Evolutionary conservation across 495 filamentous ascomycete species (phyloP).

Genomic region (Parachaetomium inaequale): DNA sequence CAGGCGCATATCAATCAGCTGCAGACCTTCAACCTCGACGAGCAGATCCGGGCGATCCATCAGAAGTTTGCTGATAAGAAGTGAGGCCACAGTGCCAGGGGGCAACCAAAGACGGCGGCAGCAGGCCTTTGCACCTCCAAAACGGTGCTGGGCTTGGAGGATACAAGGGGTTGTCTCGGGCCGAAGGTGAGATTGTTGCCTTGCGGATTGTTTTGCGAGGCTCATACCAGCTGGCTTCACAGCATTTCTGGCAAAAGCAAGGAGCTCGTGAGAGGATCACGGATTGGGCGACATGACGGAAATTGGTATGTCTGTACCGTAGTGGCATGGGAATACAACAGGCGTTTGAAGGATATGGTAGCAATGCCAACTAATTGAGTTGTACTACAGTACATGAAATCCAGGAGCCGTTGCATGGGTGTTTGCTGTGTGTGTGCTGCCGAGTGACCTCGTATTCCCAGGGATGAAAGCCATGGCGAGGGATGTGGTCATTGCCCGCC

Average conservation of each 20-base stretch:
- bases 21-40: slow-evolving; percentile 58
- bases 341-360: not conserved
- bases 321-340: not conserved
- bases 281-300: not conserved
- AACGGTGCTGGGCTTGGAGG: not conserved
- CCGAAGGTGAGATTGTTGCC: not conserved
- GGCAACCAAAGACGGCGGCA: slow-evolving; percentile 2
- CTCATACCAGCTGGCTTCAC: slow-evolving; percentile 18
- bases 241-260: not conserved
- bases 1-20: slow-evolving; percentile 50
- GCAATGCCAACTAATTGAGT: slow-evolving; percentile 2
- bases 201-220: not conserved
- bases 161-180: not conserved
- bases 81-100: no score
- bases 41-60: slow-evolving; percentile 67
- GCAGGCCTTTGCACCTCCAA: no score
- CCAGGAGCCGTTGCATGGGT: not conserved
- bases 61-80: slow-evolving; percentile 57
- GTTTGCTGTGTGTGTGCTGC: not conserved
- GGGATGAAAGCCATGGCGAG: not conserved
- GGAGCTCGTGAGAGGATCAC: not conserved
- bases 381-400: not conserved
- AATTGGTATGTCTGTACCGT: not conserved
- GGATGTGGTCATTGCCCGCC: not conserved
- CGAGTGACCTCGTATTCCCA: not conserved